Evolutionary conservation across 176 grass and related monocot genomes (phyloP), one percentile per base, ranked within the genome.

Genomic region (sorghum (Sorghum bicolor)): DNA sequence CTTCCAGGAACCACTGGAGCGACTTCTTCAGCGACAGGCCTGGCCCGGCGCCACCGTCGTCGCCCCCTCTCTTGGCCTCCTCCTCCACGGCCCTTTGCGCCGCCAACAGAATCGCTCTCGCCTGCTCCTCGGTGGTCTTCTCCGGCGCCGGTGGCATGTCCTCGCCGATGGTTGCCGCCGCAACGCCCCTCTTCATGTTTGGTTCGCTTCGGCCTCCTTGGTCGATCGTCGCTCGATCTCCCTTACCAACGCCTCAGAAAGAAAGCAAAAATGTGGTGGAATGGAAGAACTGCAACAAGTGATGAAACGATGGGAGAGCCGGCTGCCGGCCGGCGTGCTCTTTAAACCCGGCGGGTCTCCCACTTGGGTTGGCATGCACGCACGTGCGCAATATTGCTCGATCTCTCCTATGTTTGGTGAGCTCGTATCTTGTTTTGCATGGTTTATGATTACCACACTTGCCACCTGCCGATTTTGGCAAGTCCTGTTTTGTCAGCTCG

Each of bases 1-100:
- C 67, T 55, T 63, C 72, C 10, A 83, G 64, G 65, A 87, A 83
- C 86, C 64, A 29, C 73, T 64, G 52, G 50, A 87, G 64, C 30
- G 86, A 87, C 52, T 34, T 64, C 80, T 71, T 64, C 30, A 77
- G 7, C 24, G 74, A 74, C 31, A 66, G 41, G 0, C 25, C 4
- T 4, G 57, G n/a, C 70, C 1, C 44, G 8, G 10, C 32, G 41
- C 3, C 45, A 8, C 4, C 34, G 1, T 16, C 78, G 20, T 3
- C 41, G 11, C 13, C 7, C 16, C 25, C 25, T 28, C 24, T 58
- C 34, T 19, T 43, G 13, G 13, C 78, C 34, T 70, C 79, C 52
- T 77, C 80, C 52, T 83, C 80, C 73, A 71, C 8, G 12, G 72
- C 86, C 65, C 38, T 61, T 65, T 19, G 70, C 24, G 65, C 40